A percentile compares a stretch with the other conserved stretches of the same genome.
Evolutionary conservation across 2,329 filamentous ascomycete genomes (phyloP).

Genomic region (Fusarium multiceps): DNA sequence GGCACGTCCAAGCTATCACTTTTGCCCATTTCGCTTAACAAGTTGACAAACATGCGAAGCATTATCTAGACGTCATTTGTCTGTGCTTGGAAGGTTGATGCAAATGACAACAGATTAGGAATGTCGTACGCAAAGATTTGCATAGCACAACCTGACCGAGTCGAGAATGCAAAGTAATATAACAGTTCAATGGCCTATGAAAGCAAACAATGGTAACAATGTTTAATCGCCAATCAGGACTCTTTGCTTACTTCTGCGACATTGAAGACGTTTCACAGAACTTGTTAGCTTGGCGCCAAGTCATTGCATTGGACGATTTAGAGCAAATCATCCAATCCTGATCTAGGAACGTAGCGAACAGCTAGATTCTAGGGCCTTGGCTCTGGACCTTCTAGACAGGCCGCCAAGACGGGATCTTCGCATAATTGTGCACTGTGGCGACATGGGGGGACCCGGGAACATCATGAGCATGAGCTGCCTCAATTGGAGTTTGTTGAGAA

Average conservation of each 20-base stretch:
- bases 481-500: constrained; percentile 15
- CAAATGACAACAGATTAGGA: constrained; percentile 3
- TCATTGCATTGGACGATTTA: constrained; percentile 27
- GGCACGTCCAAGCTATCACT: constrained; percentile 10
- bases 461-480: constrained; percentile 15
- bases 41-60: constrained; percentile 2
- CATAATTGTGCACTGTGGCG: constrained; percentile 28
- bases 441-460: background rate
- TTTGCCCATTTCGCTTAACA: constrained; percentile 15
- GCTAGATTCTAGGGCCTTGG: constrained; percentile 32
- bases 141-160: background rate
- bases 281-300: constrained; percentile 32
- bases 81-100: background rate
- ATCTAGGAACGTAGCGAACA: constrained; percentile 12
- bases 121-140: background rate
- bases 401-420: constrained; percentile 25
- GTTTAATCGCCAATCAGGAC: constrained; percentile 12
- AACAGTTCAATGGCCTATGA: background rate
- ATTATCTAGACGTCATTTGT: constrained; percentile 14
- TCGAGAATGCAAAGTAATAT: background rate
- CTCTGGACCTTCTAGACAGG: constrained; percentile 28
- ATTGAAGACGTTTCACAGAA: constrained; percentile 15
- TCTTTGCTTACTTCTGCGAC: background rate
- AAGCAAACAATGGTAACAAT: background rate
- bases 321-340: background rate